phyloP scores from a whole-genome alignment of 2,329 filamentous ascomycete genomes.

The Leptosphaerulina australis region DNA sequence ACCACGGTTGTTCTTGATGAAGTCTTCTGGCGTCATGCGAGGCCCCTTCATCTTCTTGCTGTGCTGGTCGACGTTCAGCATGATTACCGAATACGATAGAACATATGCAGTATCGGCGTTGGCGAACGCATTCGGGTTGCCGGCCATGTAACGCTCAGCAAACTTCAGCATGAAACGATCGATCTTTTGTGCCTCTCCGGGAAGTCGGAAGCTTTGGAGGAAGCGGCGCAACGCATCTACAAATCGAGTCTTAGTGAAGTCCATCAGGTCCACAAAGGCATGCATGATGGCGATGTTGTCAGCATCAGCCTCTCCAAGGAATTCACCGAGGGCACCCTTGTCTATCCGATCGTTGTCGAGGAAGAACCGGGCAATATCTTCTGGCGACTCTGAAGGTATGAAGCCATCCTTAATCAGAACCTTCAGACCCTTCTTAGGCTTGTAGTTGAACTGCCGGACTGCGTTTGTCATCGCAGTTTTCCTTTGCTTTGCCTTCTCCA shows the following conservation, averaged over 20 bases:
- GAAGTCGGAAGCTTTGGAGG: slow-evolving; percentile 90
- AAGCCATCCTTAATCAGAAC: slow-evolving; percentile 82
- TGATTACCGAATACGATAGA: slow-evolving; percentile 91
- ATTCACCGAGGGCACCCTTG: slow-evolving; percentile 93
- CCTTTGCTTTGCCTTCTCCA: slow-evolving; percentile 92
- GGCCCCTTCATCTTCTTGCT: slow-evolving; percentile 80
- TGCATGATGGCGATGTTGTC: slow-evolving; percentile 98
- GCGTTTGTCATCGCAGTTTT: slow-evolving; percentile 92
- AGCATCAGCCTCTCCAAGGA: slow-evolving; percentile 88
- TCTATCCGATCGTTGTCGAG: slow-evolving; percentile 81
- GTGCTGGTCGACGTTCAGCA: slow-evolving; percentile 95
- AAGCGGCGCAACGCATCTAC: slow-evolving; percentile 92
- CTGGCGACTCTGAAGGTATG: slow-evolving; percentile 76
- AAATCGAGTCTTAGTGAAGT: slow-evolving; percentile 88
- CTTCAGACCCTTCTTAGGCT: slow-evolving; percentile 93
- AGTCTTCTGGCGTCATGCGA: slow-evolving; percentile 95
- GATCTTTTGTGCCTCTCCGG: slow-evolving; percentile 97
- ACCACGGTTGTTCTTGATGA: slow-evolving; percentile 98
- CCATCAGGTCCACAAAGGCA: slow-evolving; percentile 93
- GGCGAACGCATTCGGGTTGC: slow-evolving; percentile 95
- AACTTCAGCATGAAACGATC: slow-evolving; percentile 99
- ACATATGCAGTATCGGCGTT: slow-evolving; percentile 99
- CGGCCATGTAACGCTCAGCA: slow-evolving; percentile 90
- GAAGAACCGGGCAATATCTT: slow-evolving; percentile 85
- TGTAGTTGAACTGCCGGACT: slow-evolving; percentile 94